Conservation (phyloP, 306 rosid species). For the Cicer judaicum region DNA sequence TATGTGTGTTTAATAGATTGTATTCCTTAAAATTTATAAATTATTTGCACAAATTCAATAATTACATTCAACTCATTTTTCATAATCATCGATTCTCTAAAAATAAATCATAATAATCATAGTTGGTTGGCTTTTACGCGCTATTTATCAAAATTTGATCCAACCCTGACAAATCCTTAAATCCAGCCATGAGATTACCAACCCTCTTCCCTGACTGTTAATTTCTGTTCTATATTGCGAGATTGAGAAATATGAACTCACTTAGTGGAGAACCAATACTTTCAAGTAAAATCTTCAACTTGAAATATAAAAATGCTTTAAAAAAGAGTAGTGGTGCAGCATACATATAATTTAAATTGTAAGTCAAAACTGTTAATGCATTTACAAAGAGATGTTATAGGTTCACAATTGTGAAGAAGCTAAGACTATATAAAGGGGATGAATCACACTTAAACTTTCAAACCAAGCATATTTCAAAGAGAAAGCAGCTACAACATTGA, state of each 20-base stretch:
- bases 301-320: background rate
- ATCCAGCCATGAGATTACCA: background rate
- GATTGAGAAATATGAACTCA: background rate
- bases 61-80: too few species aligned
- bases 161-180: background rate
- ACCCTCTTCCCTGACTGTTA: background rate
- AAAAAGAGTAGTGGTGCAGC: background rate
- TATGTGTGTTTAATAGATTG: too few species aligned
- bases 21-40: too few species aligned
- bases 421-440: background rate
- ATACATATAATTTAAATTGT: background rate
- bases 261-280: conserved; percentile 2
- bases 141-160: background rate
- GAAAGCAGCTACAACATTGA: too few species aligned
- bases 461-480: background rate
- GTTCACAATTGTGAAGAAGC: background rate
- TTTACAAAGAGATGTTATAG: background rate
- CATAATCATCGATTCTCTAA: too few species aligned
- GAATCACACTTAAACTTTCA: background rate
- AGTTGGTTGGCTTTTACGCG: background rate
- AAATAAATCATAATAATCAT: background rate
- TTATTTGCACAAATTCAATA: too few species aligned
- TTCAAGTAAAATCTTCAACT: background rate
- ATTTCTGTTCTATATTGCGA: background rate
- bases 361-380: background rate